Evolutionary conservation across 208 protist genomes (phyloP), one percentile per base, ranked within the genome.

Genomic region (Leishmania mexicana): DNA sequence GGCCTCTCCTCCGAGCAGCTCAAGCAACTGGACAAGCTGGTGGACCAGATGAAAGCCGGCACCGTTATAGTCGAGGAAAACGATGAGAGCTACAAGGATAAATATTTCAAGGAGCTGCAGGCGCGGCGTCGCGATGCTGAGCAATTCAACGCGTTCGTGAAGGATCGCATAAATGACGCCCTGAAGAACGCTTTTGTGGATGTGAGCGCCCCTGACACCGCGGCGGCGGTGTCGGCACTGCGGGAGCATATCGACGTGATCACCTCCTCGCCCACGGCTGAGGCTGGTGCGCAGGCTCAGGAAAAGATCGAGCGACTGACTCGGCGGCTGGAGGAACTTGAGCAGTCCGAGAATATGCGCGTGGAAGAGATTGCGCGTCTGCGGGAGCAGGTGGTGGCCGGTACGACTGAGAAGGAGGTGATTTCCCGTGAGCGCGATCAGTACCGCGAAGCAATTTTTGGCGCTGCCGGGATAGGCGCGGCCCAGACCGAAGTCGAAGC

Each of bases 1-100:
- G 94, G 93, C 2, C 90, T 98, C 28, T 92, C 90, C 2, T 87
- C 90, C 2, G 92, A 97, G 62, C 95, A 98, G 77, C 87, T 97
- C 58, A 88, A 89, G 49, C 92, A 95, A 70, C 88, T 98, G 6
- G 93, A 96, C 64, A 81, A 89, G n/a, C 78, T 98, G 10, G 91
- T 95, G 2, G 94, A 97, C 73, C 87, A 95, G 74, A 98, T 98
- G 95, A 95, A 94, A 70, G 80, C 79, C 13, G 92, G 90, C 24
- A 84, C 81, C 58, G 58, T 93, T 11, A 80, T 94, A 35, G 86
- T 95, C 28, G 92, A 96, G 78, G 88, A 95, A 53, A 85, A 87
- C 42, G 89, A 92, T 58, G 85, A 81, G 42, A 89, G 90, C 79
- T 96, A 95, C 85, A 93, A 90, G 78, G 89, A 93, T 35, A 95